A percentile compares a stretch with the other conserved stretches of the same genome.
phyloP scores from a whole-genome alignment of 169 alveolate species.

The Plasmodium gonderi region DNA sequence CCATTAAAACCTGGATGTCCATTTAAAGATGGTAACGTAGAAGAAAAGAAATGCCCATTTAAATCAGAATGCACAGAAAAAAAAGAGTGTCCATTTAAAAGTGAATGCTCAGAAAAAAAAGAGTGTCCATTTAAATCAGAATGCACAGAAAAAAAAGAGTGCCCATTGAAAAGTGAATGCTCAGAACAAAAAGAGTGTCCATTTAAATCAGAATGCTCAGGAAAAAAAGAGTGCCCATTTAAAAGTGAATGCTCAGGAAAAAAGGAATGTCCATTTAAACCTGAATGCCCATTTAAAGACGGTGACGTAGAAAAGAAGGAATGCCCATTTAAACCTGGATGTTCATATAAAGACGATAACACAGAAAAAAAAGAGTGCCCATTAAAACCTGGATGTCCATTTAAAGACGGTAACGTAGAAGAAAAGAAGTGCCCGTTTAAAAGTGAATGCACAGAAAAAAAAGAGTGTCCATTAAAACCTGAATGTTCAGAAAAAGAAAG shows the following conservation, averaged over 20 bases:
- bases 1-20: too few relatives aligned
- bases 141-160: background rate
- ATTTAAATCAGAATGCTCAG: background rate
- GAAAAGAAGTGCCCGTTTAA: too few relatives aligned
- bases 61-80: background rate
- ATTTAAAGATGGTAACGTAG: background rate
- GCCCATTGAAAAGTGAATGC: too few relatives aligned
- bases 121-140: background rate
- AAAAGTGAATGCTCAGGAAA: too few relatives aligned
- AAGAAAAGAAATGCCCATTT: too few relatives aligned
- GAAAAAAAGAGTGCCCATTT: background rate
- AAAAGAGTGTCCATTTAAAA: background rate
- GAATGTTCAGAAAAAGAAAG: too few relatives aligned
- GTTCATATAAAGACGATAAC: background rate
- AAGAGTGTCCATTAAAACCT: background rate
- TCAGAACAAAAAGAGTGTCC: too few relatives aligned
- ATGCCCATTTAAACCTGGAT: background rate
- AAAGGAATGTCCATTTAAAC: too few relatives aligned
- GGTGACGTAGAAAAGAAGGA: background rate
- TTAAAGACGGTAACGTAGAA: too few relatives aligned
- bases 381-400: too few relatives aligned
- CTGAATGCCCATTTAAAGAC: too few relatives aligned
- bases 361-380: background rate
- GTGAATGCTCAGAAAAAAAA: too few relatives aligned
- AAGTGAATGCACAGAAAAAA: background rate